Evolutionary conservation across 75 land plant genomes (phyloP).

Genomic region (Ceratopteris richardii): DNA sequence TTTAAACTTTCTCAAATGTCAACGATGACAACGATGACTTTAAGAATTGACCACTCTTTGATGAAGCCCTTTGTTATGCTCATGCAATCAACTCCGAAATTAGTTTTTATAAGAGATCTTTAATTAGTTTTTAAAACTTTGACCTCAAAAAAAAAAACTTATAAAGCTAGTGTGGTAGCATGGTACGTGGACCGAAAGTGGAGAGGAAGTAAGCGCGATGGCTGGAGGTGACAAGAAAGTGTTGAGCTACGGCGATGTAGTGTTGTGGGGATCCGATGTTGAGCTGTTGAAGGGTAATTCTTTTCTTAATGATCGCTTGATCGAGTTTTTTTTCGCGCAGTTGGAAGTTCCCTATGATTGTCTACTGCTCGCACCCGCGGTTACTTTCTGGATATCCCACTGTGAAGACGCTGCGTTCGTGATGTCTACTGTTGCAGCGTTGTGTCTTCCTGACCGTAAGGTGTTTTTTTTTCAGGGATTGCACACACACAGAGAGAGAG

Average conservation of each 20-base stretch:
- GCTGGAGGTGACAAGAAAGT: constrained; percentile 40
- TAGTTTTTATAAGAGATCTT: too few relatives aligned
- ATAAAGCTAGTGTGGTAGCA: too few relatives aligned
- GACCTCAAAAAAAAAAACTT: too few relatives aligned
- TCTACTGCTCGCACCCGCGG: constrained; percentile 56
- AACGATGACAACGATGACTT: too few relatives aligned
- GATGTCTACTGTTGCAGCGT: background rate
- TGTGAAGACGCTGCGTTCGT: constrained; percentile 35
- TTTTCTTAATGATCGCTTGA: constrained; percentile 72
- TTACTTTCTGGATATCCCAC: constrained; percentile 63
- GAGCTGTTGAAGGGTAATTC: constrained; percentile 51
- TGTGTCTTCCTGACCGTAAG: too few relatives aligned
- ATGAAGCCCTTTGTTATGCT: too few relatives aligned
- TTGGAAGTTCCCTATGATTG: constrained; percentile 24
- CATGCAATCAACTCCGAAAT: too few relatives aligned
- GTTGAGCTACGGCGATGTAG: constrained; percentile 69
- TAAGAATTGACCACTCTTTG: too few relatives aligned
- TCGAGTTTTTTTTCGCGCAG: constrained; percentile 73
- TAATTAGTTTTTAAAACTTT: too few relatives aligned
- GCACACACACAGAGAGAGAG: background rate
- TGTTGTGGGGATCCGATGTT: constrained; percentile 66
- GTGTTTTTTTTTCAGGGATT: background rate
- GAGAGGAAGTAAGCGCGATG: too few relatives aligned
- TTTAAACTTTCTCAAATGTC: too few relatives aligned
- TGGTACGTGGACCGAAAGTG: too few relatives aligned